A percentile compares a stretch with the other conserved stretches of the same genome.
Conservation (phyloP, 352 stramenopile genomes). For the Globisporangium takayamanum region DNA sequence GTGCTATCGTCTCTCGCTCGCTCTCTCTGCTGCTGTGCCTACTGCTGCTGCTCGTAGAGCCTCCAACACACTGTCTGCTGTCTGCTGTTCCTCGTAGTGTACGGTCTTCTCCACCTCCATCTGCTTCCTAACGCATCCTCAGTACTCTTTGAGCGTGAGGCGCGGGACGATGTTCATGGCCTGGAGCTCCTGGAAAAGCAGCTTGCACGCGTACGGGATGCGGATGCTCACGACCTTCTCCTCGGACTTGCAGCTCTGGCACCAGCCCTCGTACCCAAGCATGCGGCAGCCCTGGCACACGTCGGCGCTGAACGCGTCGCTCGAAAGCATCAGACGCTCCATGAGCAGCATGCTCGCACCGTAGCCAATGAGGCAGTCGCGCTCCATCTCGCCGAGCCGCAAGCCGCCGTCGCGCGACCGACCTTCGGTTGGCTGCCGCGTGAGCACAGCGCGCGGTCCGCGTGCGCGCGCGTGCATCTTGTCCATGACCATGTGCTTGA, state of each 20-base stretch:
- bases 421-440: slow-evolving; percentile 98
- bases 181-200: slow-evolving; percentile 98
- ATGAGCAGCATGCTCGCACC: slow-evolving; percentile 99
- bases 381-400: slow-evolving; percentile 99
- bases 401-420: slow-evolving; percentile 96
- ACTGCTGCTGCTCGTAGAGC: neutral
- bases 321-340: slow-evolving; percentile 99
- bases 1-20: neutral
- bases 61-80: no score
- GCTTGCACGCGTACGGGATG: slow-evolving; percentile 99
- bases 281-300: slow-evolving; percentile 97
- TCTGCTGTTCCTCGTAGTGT: neutral
- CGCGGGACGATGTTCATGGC: slow-evolving; percentile 99
- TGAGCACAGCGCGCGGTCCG: slow-evolving; percentile 94
- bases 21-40: neutral
- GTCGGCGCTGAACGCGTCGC: slow-evolving; percentile 97
- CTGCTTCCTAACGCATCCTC: slow-evolving; percentile 9
- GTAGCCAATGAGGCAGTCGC: slow-evolving; percentile 99
- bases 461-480: slow-evolving; percentile 99
- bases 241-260: slow-evolving; percentile 97
- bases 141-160: slow-evolving; percentile 94
- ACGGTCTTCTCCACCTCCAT: neutral
- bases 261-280: slow-evolving; percentile 97
- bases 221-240: slow-evolving; percentile 97
- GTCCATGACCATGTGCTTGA: slow-evolving; percentile 99